Evolutionary conservation across 2,329 filamentous ascomycete genomes (phyloP), one percentile per base, ranked within the genome.

Genomic region (Phyllosticta citriasiana): DNA sequence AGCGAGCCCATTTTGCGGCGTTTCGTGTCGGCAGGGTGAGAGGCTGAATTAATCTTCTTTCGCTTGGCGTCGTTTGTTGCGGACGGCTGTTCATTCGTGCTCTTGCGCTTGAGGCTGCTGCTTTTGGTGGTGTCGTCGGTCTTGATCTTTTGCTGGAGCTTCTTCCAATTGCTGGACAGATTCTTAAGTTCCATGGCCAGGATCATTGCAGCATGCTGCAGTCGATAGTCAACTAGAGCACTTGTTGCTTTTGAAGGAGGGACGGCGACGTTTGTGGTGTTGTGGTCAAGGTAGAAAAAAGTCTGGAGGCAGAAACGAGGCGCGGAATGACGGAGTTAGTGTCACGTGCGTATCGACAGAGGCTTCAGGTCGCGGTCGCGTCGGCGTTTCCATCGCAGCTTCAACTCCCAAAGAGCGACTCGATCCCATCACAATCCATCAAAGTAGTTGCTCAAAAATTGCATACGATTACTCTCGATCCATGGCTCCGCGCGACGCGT

Each of bases 91-190:
- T 59, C 61, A 25, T 63, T 55, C 22, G 57, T 27, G 26, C 33
- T 57, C 62, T 74, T 74, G 63, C 72, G 70, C 70, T 73, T 74
- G 55, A 74, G 63, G 12, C 67, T 65, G 7, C 62, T 63, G 40
- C 66, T 63, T 27, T 66, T 62, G 53, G 52, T 67, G 73, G 73
- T 47, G 69, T 70, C 30, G 68, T 64, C 64, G 70, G 59, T 62
- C 63, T 73, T 66, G 58, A 73, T 75, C 67, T 81, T 81, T 65
- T 82, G 82, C 75, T 91, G 88, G 60, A 92, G 80, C 75, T 83
- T 87, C 75, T 90, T 91, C 88, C 88, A 92, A 71, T 92, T 92
- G 70, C 77, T 79, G 66, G 77, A 78, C 55, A 79, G 68, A 60
- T 72, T 71, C 25, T 58, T 67, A 57, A 74, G 65, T 65, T 77